phyloP scores from a whole-genome alignment of 805 yeast genomes.

The Saccharomycopsis selenospora region DNA sequence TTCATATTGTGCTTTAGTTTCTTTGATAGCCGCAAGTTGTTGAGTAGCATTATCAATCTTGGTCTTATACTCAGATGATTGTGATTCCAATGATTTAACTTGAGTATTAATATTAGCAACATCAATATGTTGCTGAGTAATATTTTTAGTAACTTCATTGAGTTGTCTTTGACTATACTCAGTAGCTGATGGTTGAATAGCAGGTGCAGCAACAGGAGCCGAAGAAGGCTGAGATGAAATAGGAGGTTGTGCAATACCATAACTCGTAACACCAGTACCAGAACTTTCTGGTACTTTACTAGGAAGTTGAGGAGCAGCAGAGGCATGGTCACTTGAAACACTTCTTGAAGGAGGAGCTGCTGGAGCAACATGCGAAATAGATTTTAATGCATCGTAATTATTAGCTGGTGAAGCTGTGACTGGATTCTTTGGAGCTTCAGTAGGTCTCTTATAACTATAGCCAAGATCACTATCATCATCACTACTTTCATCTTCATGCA shows the following conservation, averaged over 20 bases:
- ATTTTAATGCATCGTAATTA: slow-evolving; percentile 46
- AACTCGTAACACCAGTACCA: slow-evolving; percentile 22
- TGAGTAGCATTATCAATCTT: slow-evolving; percentile 69
- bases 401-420: slow-evolving; percentile 25
- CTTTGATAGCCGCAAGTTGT: slow-evolving; percentile 63
- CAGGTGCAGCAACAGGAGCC: slow-evolving; percentile 17
- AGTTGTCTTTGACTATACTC: slow-evolving; percentile 12
- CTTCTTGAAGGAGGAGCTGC: slow-evolving; percentile 25
- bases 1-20: slow-evolving; percentile 64
- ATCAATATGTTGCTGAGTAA: slow-evolving; percentile 76
- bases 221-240: slow-evolving; percentile 23
- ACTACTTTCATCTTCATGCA: slow-evolving; percentile 32
- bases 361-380: slow-evolving; percentile 34
- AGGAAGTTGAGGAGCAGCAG: slow-evolving; percentile 19
- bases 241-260: slow-evolving; percentile 20
- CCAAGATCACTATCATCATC: slow-evolving; percentile 21
- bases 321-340: slow-evolving; percentile 28
- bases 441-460: slow-evolving; percentile 21
- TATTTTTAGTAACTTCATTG: slow-evolving; percentile 53
- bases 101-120: slow-evolving; percentile 83
- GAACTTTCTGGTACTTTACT: slow-evolving; percentile 21
- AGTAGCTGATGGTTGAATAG: slow-evolving; percentile 21
- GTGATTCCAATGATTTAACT: slow-evolving; percentile 67
- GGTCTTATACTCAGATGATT: slow-evolving; percentile 61
- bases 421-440: slow-evolving; percentile 23